phyloP scores from a whole-genome alignment of 2,329 filamentous ascomycete species.

The Cercospora berteroae region DNA sequence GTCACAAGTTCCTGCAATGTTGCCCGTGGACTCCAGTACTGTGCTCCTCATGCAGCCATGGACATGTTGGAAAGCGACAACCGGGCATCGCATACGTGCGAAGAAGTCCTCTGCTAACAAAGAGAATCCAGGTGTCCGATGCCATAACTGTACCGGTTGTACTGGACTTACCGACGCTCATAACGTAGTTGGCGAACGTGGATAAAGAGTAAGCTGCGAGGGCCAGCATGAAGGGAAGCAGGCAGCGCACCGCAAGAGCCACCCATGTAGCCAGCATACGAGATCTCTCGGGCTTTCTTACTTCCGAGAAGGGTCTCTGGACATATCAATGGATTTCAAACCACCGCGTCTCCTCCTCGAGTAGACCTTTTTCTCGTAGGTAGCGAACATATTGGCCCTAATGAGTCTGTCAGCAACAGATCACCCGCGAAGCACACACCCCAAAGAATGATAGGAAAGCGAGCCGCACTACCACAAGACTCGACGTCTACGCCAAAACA shows the following conservation, averaged over 20 bases:
- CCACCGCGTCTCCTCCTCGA: background rate
- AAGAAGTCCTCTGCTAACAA: background rate
- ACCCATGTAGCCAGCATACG: no score
- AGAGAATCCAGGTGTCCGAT: background rate
- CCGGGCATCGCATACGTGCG: background rate
- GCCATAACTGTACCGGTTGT: background rate
- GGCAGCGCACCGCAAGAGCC: no score
- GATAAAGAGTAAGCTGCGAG: background rate
- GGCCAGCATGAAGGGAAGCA: background rate
- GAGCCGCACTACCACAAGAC: no score
- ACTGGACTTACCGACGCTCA: conserved; percentile 1
- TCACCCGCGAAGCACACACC: background rate
- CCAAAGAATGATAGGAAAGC: background rate
- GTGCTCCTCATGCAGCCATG: background rate
- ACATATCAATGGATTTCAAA: conserved; percentile 9
- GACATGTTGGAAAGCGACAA: background rate
- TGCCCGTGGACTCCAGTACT: no score
- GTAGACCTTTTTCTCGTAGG: background rate
- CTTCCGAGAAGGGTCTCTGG: background rate
- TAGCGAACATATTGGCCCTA: conserved; percentile 5
- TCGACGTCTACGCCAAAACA: background rate
- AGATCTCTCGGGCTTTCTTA: background rate
- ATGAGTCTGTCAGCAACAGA: background rate
- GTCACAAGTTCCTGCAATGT: background rate
- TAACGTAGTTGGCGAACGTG: background rate